Conservation (phyloP, 176 grass and related monocot genomes). For the Phragmites australis region DNA sequence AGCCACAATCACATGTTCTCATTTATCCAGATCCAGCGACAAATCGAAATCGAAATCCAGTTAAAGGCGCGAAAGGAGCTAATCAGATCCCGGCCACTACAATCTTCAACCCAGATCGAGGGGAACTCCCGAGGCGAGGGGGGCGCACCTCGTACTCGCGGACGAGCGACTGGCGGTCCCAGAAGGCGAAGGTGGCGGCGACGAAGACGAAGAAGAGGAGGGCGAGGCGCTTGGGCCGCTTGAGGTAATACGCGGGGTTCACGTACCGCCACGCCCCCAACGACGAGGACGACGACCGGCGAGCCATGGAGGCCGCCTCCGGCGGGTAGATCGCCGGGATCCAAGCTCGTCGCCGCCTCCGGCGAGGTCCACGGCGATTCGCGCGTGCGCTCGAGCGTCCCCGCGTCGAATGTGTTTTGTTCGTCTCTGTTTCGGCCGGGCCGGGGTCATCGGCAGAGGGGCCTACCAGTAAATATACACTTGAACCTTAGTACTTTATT, state of each 20-base stretch:
- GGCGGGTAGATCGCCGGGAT: conserved; percentile 43
- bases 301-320: conserved; percentile 38
- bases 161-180: conserved; percentile 90
- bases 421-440: conserved; percentile 29
- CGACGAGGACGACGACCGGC: conserved; percentile 62
- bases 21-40: conserved; percentile 32
- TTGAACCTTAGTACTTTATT: neutral
- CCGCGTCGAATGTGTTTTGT: conserved; percentile 29
- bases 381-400: conserved; percentile 18
- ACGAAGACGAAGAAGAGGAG: conserved; percentile 94
- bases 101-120: conserved; percentile 31
- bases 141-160: conserved; percentile 78
- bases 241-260: conserved; percentile 92
- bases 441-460: conserved; percentile 26
- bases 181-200: conserved; percentile 76
- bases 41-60: conserved; percentile 31
- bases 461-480: conserved; percentile 43
- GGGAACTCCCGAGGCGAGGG: neutral
- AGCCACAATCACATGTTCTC: neutral
- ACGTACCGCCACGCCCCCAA: conserved; percentile 74
- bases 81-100: conserved; percentile 47
- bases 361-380: conserved; percentile 48
- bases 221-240: conserved; percentile 89
- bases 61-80: neutral
- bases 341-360: conserved; percentile 39